A percentile compares a stretch with the other conserved stretches of the same genome.
phyloP scores from a whole-genome alignment of 2,329 filamentous ascomycete species.

The Hypoxylon sp. region DNA sequence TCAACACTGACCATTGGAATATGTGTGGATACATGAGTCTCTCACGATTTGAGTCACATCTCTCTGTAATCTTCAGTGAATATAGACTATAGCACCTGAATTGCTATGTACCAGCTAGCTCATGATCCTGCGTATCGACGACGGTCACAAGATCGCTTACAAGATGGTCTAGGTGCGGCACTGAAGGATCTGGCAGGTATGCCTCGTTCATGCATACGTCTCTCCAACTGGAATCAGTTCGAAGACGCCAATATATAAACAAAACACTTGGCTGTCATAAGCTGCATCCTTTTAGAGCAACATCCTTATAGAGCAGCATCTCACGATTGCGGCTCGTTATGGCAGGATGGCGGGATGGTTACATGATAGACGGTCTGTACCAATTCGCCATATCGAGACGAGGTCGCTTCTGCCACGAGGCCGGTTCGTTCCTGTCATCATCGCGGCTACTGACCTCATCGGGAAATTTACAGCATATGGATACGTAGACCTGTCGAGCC shows the following conservation, averaged over 20 bases:
- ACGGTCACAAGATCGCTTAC: no score
- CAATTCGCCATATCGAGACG: not conserved
- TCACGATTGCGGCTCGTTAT: not conserved
- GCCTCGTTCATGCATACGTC: not conserved
- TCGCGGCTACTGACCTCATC: not conserved
- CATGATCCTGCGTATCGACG: not conserved
- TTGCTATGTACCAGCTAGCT: no score
- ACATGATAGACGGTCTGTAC: not conserved
- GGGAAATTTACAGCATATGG: not conserved
- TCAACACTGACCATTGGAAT: slow-evolving; percentile 14
- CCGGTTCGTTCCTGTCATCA: not conserved
- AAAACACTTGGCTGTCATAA: not conserved
- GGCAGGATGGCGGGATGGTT: not conserved
- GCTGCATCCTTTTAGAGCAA: slow-evolving; percentile 13
- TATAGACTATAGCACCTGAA: no score
- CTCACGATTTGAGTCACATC: slow-evolving; percentile 8
- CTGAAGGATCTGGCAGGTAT: slow-evolving; percentile 4
- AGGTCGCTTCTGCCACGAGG: not conserved
- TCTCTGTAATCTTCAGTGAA: no score
- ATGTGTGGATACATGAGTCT: not conserved
- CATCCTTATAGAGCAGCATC: slow-evolving; percentile 11
- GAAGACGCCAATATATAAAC: not conserved
- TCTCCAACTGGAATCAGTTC: not conserved
- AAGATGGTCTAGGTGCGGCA: not conserved
- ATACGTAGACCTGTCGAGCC: not conserved